phyloP scores from a whole-genome alignment of 306 rosid genomes.

The Rosa persica region DNA sequence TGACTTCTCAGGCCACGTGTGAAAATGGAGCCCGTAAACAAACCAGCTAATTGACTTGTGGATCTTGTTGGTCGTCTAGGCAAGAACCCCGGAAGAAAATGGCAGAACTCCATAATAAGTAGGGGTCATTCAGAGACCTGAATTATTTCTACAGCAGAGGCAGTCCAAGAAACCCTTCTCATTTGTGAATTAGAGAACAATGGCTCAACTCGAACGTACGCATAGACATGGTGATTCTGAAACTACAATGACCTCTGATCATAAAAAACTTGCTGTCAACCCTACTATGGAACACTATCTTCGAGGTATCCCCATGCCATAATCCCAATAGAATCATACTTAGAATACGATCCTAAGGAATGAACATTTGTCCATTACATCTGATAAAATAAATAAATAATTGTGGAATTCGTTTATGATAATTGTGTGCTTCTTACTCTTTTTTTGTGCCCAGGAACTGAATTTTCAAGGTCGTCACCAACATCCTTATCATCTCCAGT shows the following conservation, averaged over 20 bases:
- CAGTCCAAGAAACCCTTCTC: constrained; percentile 14
- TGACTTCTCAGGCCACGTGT: constrained; percentile 37
- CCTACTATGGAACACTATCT: constrained; percentile 64
- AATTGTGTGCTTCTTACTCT: background rate
- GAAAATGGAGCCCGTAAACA: constrained; percentile 34
- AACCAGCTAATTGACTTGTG: constrained; percentile 24
- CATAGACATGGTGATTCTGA: constrained; percentile 37
- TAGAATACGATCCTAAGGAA: background rate
- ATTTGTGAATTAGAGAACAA: constrained; percentile 24
- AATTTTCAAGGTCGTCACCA: constrained; percentile 32
- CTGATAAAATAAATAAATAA: background rate
- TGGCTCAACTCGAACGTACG: constrained; percentile 66
- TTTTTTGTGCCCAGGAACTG: constrained; percentile 37
- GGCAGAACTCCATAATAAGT: constrained; percentile 22
- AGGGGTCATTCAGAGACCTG: constrained; percentile 22
- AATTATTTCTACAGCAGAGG: constrained; percentile 18
- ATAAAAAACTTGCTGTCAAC: constrained; percentile 8
- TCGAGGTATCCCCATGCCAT: constrained; percentile 49
- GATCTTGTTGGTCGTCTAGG: constrained; percentile 32
- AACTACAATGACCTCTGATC: constrained; percentile 9
- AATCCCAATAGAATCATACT: too few relatives aligned
- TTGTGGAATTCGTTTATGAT: background rate
- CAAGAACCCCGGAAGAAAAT: constrained; percentile 43
- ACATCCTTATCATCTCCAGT: constrained; percentile 27
- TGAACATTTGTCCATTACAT: background rate